Evolutionary conservation across 2,329 filamentous ascomycete genomes (phyloP).

Genomic region (Monosporascus sp.): DNA sequence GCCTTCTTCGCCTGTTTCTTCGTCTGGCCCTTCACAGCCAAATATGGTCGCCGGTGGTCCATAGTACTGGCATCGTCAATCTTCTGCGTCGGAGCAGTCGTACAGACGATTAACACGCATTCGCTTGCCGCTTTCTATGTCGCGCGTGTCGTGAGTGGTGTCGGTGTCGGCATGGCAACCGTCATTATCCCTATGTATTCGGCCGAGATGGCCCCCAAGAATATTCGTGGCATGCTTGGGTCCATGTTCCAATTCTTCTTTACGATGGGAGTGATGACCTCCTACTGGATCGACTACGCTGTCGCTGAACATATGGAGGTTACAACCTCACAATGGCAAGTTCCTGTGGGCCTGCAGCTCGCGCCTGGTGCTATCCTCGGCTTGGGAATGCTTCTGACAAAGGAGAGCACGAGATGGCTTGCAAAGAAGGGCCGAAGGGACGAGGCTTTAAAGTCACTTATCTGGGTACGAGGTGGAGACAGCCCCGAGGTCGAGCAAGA

Average conservation of each 20-base stretch:
- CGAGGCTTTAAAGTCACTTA: conserved; percentile 42
- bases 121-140: conserved; percentile 30
- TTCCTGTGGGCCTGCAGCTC: conserved; percentile 49
- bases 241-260: conserved; percentile 49
- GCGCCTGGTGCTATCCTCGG: conserved; percentile 42
- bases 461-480: conserved; percentile 43
- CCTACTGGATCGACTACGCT: conserved; percentile 51
- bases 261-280: conserved; percentile 40
- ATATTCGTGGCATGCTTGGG: conserved; percentile 43
- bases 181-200: conserved; percentile 35
- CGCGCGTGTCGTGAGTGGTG: conserved; percentile 24
- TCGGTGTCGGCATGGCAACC: conserved; percentile 27
- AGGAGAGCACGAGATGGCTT: conserved; percentile 47
- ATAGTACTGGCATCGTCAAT: conserved; percentile 36
- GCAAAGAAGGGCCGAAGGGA: conserved; percentile 38
- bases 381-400: conserved; percentile 42
- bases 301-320: conserved; percentile 28
- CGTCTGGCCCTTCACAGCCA: conserved; percentile 27
- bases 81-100: conserved; percentile 36
- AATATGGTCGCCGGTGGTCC: conserved; percentile 22
- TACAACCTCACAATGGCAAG: conserved; percentile 46
- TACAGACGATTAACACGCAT: conserved; percentile 39
- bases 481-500: not conserved
- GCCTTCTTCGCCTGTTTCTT: conserved; percentile 30
- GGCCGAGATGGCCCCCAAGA: conserved; percentile 35